phyloP scores from a whole-genome alignment of 2,329 filamentous ascomycete genomes.

The Apiospora rasikravindrae region DNA sequence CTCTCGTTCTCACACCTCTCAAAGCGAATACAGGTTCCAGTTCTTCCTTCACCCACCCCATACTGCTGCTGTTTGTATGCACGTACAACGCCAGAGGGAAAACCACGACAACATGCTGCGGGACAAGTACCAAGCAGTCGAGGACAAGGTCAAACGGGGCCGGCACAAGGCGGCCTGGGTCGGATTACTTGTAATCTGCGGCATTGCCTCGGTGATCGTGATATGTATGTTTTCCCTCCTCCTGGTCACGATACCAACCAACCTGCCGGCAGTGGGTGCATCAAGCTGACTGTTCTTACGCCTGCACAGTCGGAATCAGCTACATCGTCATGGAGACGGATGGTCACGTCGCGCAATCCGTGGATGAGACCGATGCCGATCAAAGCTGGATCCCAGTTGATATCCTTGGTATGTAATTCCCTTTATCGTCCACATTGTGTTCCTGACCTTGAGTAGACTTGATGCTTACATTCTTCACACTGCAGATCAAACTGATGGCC shows the following conservation, averaged over 20 bases:
- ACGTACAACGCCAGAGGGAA: not conserved
- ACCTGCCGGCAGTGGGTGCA: too few relatives aligned
- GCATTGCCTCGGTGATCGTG: not conserved
- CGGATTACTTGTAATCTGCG: not conserved
- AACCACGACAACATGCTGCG: not conserved
- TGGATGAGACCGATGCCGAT: not conserved
- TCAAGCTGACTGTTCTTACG: not conserved
- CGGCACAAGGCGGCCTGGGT: constrained; percentile 3
- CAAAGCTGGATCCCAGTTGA: not conserved
- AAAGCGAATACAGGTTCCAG: not conserved
- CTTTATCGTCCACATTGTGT: not conserved
- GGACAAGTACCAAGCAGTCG: not conserved
- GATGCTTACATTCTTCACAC: not conserved
- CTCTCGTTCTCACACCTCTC: not conserved
- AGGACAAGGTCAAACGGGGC: not conserved
- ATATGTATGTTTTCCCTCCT: not conserved
- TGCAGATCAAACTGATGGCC: not conserved
- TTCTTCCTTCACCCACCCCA: not conserved
- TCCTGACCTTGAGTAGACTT: not conserved
- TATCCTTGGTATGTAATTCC: not conserved
- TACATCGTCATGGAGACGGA: not conserved
- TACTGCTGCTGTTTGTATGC: not conserved
- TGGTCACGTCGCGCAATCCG: not conserved
- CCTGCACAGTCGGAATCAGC: not conserved
- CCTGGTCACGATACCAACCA: too few relatives aligned